Base-by-base conservation (phyloP, 1,139 yeast genomes). In the Suhomyces atakaporum region DNA sequence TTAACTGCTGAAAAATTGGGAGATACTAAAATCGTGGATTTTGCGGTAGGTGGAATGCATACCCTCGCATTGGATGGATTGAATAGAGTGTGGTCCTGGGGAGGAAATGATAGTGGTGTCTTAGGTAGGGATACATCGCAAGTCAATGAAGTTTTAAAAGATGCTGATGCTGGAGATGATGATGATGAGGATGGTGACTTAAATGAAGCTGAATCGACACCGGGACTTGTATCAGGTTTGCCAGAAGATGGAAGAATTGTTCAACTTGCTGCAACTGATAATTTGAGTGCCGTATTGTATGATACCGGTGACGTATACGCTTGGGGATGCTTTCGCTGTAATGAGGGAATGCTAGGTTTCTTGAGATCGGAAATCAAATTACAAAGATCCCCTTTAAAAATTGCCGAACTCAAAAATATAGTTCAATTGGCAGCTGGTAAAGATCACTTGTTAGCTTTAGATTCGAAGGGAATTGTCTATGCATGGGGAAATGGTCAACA, bases 401-500 rank as follows among this genome's bases (percentile, higher is more conserved):
- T 92, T 27, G 68, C 72, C 1, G 77, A 75, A 38, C 71, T 87
- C 36, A 77, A 74, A 44, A 78, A 85, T 36, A 79, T 88, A 38
- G 89, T 84, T n/a, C 94, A 87, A 54, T 62, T 92, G 40, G 96
- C 95, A 2, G 79, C 84, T 1, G 99, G 99, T 30, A 90, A 90
- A 57, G 97, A 92, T 58, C 98, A 92, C 56, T 60, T 92, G 30
- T 60, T 92, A 32, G 94, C 95, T 13, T 69, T 94, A 32, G 96
- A 90, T 56, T 69, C 77, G 16, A 82, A 79, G 53, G 98, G 98
- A 37, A 74, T 81, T 40, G 97, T 90, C 2, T 88, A 76, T 54
- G 90, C 97, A 0, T 94, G 98, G 98, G 99, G 98, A 47, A 87
- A 88, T 57, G 96, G 97, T 12, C 95, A 89, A 51, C 95, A 87